Conservation (phyloP, 2,329 filamentous ascomycete species). For the Chaetomiaceae sp. region DNA sequence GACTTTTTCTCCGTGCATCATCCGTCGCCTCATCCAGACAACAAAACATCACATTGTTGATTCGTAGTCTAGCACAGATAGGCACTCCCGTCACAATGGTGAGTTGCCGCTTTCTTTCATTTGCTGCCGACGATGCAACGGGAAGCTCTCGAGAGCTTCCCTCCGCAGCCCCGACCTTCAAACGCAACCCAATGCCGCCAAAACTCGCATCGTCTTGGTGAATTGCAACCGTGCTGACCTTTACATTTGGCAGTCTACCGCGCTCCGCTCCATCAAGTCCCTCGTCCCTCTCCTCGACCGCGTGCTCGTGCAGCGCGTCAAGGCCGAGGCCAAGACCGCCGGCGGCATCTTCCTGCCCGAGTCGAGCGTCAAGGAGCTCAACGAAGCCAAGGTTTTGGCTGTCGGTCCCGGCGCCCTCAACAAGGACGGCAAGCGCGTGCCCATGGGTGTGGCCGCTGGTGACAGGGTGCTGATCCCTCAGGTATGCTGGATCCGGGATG, state of each 20-base stretch:
- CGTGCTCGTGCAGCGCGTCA: constrained; percentile 95
- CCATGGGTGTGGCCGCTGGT: constrained; percentile 75
- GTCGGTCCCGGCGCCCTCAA: constrained; percentile 86
- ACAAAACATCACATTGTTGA: not conserved
- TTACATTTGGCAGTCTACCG: constrained; percentile 48
- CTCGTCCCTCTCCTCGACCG: constrained; percentile 96
- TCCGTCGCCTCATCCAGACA: not conserved
- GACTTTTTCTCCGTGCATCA: not conserved
- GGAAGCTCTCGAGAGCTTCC: not conserved
- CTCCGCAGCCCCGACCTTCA: not conserved
- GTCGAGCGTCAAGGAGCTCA: constrained; percentile 94
- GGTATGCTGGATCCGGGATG: constrained; percentile 53
- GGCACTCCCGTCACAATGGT: constrained; percentile 18
- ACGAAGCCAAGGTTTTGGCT: constrained; percentile 93
- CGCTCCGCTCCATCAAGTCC: constrained; percentile 91
- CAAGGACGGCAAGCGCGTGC: constrained; percentile 82
- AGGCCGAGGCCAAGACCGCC: constrained; percentile 94
- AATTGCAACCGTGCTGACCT: not conserved
- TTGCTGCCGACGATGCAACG: not conserved
- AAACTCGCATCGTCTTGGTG: not conserved
- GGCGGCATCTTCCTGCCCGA: constrained; percentile 97
- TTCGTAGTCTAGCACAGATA: not conserved
- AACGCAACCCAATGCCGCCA: not conserved
- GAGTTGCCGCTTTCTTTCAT: not conserved
- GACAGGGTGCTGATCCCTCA: constrained; percentile 95